phyloP scores from a whole-genome alignment of 2,329 filamentous ascomycete species.

The Penicillium brevicompactum region DNA sequence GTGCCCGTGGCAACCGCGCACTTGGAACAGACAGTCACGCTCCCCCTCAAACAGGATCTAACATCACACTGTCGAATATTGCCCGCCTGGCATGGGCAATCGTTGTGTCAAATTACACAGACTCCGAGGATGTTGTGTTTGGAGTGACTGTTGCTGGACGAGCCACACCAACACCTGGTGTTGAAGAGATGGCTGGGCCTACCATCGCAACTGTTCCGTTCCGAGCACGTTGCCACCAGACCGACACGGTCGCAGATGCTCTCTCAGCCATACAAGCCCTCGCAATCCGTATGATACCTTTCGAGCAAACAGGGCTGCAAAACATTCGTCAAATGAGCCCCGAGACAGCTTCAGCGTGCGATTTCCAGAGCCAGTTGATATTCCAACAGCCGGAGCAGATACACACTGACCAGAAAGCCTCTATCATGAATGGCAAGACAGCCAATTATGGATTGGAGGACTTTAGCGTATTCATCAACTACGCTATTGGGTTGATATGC shows the following conservation, averaged over 20 bases:
- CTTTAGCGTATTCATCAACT: neutral
- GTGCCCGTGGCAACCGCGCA: neutral
- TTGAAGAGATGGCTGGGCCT: neutral
- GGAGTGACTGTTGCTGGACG: neutral
- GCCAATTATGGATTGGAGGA: neutral
- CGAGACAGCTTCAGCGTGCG: neutral
- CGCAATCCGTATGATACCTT: neutral
- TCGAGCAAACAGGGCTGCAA: neutral
- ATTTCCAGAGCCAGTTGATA: neutral
- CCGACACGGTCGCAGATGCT: neutral
- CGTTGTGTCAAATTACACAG: neutral
- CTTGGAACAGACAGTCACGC: neutral
- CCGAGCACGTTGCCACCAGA: neutral
- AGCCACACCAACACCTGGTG: neutral
- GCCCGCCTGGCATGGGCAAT: neutral
- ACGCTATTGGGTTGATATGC: neutral
- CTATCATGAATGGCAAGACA: neutral
- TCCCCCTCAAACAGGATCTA: neutral
- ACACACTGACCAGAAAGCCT: neutral
- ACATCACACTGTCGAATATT: neutral
- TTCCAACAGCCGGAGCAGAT: neutral
- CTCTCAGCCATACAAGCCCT: neutral
- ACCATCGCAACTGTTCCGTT: neutral
- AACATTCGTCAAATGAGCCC: neutral
- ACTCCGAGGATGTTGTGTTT: neutral